A percentile compares a stretch with the other conserved stretches of the same genome.
These are phyloP conservation scores for Ceratocystiopsis minuta DNA, from an alignment of 2,329 filamentous ascomycete genomes.

Conservation along the genomic window DNA sequence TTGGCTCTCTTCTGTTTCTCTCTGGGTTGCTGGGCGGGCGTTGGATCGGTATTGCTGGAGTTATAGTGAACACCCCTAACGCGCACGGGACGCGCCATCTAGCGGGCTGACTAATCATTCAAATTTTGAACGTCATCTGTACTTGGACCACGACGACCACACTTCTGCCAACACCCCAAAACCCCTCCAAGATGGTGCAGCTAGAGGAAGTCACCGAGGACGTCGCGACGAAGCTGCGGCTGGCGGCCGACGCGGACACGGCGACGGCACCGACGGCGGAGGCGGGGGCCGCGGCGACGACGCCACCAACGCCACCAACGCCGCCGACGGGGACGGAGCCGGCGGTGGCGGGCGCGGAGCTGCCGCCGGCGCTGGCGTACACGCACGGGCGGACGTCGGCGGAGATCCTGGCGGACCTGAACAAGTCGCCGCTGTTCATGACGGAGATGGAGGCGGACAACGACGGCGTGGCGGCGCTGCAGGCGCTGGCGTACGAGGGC, in stretches of 20 bases:
- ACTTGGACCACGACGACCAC: not conserved
- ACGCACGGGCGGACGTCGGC: conserved; percentile 30
- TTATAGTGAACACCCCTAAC: no score
- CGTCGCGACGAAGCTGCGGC: conserved; percentile 6
- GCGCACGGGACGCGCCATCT: no score
- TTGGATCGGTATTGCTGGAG: no score
- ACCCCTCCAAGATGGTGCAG: conserved; percentile 7
- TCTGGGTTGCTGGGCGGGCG: no score
- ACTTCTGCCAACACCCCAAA: not conserved
- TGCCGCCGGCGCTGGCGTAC: conserved; percentile 26
- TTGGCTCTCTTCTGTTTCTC: no score
- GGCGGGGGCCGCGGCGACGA: not conserved
- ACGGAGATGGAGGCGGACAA: conserved; percentile 69
- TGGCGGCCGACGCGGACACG: not conserved
- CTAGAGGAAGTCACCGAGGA: conserved; percentile 9
- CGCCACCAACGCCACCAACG: not conserved
- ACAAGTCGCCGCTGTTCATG: conserved; percentile 77
- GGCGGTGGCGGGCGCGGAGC: conserved; percentile 17
- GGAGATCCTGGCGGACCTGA: conserved; percentile 37
- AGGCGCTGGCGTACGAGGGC: conserved; percentile 84
- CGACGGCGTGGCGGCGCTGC: conserved; percentile 66
- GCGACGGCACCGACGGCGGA: not conserved
- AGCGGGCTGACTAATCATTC: not conserved
- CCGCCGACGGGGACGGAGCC: not conserved
- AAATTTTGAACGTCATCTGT: no score